Base-by-base conservation (phyloP, 371 early-diverging fungal genomes). In the Mucor saturninus region DNA sequence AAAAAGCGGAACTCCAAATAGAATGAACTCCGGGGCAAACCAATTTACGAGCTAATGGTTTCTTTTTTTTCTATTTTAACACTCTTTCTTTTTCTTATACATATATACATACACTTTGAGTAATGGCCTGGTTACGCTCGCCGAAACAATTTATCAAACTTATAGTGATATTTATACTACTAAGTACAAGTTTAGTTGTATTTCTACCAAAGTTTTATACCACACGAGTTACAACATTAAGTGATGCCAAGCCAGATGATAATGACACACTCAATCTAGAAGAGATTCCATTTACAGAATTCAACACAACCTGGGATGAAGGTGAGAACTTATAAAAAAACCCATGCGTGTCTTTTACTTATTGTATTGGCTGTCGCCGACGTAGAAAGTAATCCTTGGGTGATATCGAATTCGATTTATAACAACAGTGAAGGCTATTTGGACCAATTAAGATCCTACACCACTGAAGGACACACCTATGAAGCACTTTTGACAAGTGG, bases 251-350 rank as follows among this genome's bases (percentile, higher is more conserved):
- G 46, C 38, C 62, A 55, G 56, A 62, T 62, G 62, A 62, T 11
- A 38, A 49, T 39, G 40, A 46, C 13, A 11, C 26, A 28, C 10
- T 49, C 8, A 37, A 54, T 49, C 46, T 42, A 0, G 61, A 54
- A 31, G 43, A 45, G 46, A 54, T 21, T 5, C 7, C 14, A 45
- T 21, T 10, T 30, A 29, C 28, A 31, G 40, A 15, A 28, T 60
- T 65, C 30, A 62, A 67, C 40, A 62, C 62, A 39, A 48, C 59
- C 10, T 67, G 68, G 68, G 62, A 67, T 67, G 21, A 54, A 28
- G 61, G 61, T 61, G 51, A 50, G 28, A n/a, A 4, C 29, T 6
- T 26, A 28, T 28, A 13, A 4, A 50, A 50, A 21, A 7, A 30
- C 10, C 9, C 11, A 30, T 28, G 21, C 4, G 28, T 35, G 45